A percentile compares a stretch with the other conserved stretches of the same genome.
phyloP scores from a whole-genome alignment of 441 rosid genomes.

The Pelargonium fulgidum region DNA sequence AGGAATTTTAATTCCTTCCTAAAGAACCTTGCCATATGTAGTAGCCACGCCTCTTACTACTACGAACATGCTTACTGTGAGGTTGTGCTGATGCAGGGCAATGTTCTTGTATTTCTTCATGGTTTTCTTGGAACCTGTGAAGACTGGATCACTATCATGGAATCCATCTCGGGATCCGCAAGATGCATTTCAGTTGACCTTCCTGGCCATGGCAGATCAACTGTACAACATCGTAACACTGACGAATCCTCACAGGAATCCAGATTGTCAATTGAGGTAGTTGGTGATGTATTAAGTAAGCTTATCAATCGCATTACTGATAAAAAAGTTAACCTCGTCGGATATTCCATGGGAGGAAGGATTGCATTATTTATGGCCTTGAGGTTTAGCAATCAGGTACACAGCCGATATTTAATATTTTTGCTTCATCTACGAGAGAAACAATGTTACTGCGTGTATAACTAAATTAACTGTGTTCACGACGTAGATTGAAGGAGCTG shows the following conservation, averaged over 20 bases:
- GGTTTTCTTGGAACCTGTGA: conserved; percentile 90
- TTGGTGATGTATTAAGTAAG: conserved; percentile 39
- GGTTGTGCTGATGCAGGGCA: conserved; percentile 38
- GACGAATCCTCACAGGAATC: conserved; percentile 26
- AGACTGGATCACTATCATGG: conserved; percentile 89
- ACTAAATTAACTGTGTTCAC: conserved; percentile 10
- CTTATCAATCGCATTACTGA: conserved; percentile 52
- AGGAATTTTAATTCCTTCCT: neutral
- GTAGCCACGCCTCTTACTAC: neutral
- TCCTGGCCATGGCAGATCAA: conserved; percentile 86
- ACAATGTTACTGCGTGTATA: conserved; percentile 4
- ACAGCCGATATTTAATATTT: conserved; percentile 14
- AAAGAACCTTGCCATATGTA: conserved; percentile 1
- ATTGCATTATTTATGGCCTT: conserved; percentile 75
- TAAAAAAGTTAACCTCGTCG: conserved; percentile 56
- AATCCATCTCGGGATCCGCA: conserved; percentile 59
- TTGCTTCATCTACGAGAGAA: neutral
- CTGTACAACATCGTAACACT: conserved; percentile 24
- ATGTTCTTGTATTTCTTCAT: conserved; percentile 63
- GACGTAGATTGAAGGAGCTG: conserved; percentile 64
- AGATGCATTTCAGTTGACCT: conserved; percentile 85
- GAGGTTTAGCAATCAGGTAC: conserved; percentile 55
- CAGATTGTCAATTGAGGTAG: conserved; percentile 50
- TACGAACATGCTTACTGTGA: neutral
- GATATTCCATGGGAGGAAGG: conserved; percentile 96